These are phyloP conservation scores for Agrocybe praecox DNA, from an alignment of 768 basidiomycete genomes.

Conservation along the genomic window DNA sequence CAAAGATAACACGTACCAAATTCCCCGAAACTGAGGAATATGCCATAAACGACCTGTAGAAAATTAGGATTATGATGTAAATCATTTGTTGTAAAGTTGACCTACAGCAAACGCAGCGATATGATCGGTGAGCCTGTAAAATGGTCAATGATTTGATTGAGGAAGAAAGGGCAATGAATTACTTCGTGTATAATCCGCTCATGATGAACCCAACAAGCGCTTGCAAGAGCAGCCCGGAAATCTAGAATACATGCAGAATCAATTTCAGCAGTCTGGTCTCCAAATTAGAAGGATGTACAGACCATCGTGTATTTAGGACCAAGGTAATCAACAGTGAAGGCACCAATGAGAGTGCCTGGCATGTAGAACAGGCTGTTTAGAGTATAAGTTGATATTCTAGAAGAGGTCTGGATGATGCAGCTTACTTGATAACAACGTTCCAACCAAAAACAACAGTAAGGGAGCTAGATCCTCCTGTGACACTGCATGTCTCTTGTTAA, in stretches of 20 bases:
- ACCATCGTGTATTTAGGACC: conserved; percentile 82
- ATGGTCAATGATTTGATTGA: background rate
- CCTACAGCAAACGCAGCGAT: conserved; percentile 77
- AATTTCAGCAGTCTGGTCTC: background rate
- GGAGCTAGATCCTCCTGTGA: conserved; percentile 55
- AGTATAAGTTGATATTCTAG: background rate
- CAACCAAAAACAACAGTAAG: conserved; percentile 77
- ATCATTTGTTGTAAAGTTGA: background rate
- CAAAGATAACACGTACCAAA: conserved; percentile 51
- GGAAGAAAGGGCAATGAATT: conserved; percentile 11
- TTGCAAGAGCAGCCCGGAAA: conserved; percentile 66
- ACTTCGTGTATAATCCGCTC: conserved; percentile 75
- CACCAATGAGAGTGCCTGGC: conserved; percentile 64
- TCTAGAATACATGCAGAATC: conserved; percentile 46
- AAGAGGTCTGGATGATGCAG: background rate
- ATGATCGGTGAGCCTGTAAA: conserved; percentile 53
- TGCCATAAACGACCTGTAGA: conserved; percentile 77
- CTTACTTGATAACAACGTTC: conserved; percentile 83
- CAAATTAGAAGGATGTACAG: background rate
- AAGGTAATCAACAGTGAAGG: conserved; percentile 74
- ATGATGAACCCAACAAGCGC: conserved; percentile 86
- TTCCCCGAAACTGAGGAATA: conserved; percentile 91
- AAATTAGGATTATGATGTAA: background rate
- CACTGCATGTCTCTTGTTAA: conserved; percentile 31
- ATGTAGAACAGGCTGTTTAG: conserved; percentile 37